Conservation (phyloP, 1,284 basidiomycete species). For the Agaricales sp. region DNA sequence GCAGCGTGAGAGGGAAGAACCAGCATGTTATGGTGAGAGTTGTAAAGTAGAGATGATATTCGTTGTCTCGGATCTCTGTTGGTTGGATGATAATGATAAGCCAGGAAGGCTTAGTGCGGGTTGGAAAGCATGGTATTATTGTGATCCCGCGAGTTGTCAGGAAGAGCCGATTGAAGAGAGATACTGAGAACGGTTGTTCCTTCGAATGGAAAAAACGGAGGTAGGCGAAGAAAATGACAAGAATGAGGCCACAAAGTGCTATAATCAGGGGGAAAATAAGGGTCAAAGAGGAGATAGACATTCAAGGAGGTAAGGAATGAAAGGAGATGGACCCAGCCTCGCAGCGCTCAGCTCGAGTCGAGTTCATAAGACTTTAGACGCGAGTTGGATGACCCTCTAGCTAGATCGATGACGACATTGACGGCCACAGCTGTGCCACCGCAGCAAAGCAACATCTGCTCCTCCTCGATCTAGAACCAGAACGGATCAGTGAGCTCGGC, state of each 20-base stretch:
- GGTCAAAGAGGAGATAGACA: background rate
- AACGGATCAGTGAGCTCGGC: no score
- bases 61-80: background rate
- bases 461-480: no score
- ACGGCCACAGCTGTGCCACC: no score
- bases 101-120: background rate
- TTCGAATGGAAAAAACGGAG: background rate
- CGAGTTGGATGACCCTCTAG: background rate
- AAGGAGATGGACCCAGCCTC: background rate
- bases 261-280: background rate
- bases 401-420: no score
- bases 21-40: background rate
- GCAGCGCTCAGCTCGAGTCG: background rate
- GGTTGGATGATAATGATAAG: background rate
- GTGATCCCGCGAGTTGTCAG: background rate
- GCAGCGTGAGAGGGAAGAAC: conserved; percentile 1
- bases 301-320: background rate
- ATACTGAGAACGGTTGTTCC: background rate
- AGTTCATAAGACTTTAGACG: no score
- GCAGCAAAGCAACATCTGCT: no score
- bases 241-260: background rate
- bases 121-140: background rate
- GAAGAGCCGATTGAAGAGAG: background rate
- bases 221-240: background rate
- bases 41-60: background rate